Conservation (phyloP, 768 basidiomycete species). For the Stropharia rugosoannulata region DNA sequence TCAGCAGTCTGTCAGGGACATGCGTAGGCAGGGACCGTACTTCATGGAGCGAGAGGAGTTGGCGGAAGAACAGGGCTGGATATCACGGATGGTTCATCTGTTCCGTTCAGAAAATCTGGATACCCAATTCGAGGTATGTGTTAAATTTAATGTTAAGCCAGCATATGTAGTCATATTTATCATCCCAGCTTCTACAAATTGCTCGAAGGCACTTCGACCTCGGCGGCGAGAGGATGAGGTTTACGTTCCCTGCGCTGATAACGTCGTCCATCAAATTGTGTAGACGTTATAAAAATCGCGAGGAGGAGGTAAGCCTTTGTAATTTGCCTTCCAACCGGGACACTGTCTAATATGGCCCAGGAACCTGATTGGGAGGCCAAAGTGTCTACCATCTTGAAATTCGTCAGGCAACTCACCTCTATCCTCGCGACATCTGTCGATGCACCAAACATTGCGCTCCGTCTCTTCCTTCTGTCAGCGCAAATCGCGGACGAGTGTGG, state of each 20-base stretch:
- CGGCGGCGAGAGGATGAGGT: slow-evolving; percentile 94
- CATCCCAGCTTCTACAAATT: slow-evolving; percentile 79
- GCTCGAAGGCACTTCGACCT: slow-evolving; percentile 88
- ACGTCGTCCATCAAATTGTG: slow-evolving; percentile 92
- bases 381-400: slow-evolving; percentile 88
- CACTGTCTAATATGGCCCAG: slow-evolving; percentile 31
- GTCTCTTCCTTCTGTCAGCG: slow-evolving; percentile 93
- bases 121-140: slow-evolving; percentile 83
- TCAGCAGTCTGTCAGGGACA: slow-evolving; percentile 37
- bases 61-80: slow-evolving; percentile 99
- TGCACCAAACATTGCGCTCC: slow-evolving; percentile 87
- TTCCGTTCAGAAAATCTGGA: slow-evolving; percentile 87
- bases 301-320: slow-evolving; percentile 55
- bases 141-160: not conserved
- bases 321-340: not conserved
- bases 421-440: slow-evolving; percentile 94
- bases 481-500: slow-evolving; percentile 94
- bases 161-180: not conserved
- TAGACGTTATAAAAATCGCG: slow-evolving; percentile 83
- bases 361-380: slow-evolving; percentile 86
- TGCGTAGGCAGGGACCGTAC: slow-evolving; percentile 58
- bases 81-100: slow-evolving; percentile 96
- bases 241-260: slow-evolving; percentile 95
- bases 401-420: slow-evolving; percentile 89
- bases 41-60: slow-evolving; percentile 81